These are phyloP conservation scores for Singerocomus rubriflavus DNA, from an alignment of 1,284 basidiomycete genomes.

Conservation along the genomic window DNA sequence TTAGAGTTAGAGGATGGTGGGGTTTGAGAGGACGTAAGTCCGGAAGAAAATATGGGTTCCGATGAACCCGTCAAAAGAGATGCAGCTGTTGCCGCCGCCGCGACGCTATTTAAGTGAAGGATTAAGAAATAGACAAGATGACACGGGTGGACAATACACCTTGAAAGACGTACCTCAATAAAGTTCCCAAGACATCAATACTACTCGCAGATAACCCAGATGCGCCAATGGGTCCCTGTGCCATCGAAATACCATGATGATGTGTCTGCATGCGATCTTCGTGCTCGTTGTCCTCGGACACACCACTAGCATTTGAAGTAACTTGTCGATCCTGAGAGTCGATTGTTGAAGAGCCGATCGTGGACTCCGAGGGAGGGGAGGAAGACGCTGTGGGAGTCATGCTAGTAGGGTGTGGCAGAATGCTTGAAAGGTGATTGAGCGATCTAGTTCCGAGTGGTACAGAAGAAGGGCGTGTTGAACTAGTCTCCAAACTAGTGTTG, in stretches of 20 bases:
- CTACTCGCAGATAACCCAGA: conserved; percentile 59
- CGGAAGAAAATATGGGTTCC: conserved; percentile 56
- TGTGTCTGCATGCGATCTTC: conserved; percentile 12
- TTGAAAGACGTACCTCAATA: conserved; percentile 56
- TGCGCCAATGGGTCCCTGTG: conserved; percentile 25
- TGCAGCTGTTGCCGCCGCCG: conserved; percentile 76
- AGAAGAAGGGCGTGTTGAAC: conserved; percentile 29
- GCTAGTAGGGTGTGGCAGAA: conserved; percentile 41
- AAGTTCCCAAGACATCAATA: conserved; percentile 75
- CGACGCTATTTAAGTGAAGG: conserved; percentile 48
- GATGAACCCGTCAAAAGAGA: conserved; percentile 64
- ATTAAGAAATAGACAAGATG: not conserved
- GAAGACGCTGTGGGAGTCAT: conserved; percentile 25
- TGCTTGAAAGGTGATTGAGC: conserved; percentile 42
- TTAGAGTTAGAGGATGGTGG: conserved; percentile 14
- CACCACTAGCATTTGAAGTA: not conserved
- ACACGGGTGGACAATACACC: not conserved
- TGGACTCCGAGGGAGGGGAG: conserved; percentile 9
- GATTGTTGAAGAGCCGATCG: not conserved
- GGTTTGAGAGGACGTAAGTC: conserved; percentile 34
- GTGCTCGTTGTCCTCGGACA: conserved; percentile 13
- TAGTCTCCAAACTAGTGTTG: conserved; percentile 7
- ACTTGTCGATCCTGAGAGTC: conserved; percentile 9
- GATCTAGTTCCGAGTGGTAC: conserved; percentile 27
- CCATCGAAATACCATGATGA: conserved; percentile 19